Evolutionary conservation across 2,329 filamentous ascomycete genomes (phyloP).

Genomic region (Aulographum hederae): DNA sequence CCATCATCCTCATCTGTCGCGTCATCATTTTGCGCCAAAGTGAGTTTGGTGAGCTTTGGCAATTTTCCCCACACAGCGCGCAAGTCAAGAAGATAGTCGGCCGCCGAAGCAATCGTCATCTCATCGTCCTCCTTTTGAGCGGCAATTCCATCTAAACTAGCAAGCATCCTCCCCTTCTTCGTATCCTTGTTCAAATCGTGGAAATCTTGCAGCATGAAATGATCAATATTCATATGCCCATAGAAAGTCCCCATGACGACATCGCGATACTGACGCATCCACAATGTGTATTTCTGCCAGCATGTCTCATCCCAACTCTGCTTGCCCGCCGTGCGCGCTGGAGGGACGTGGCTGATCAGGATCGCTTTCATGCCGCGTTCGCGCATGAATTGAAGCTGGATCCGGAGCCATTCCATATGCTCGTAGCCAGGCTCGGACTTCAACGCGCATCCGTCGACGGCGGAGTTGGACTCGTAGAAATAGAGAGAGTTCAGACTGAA

Average conservation of each 20-base stretch:
- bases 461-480: slow-evolving; percentile 84
- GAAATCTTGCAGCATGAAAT: slow-evolving; percentile 84
- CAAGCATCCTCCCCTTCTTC: slow-evolving; percentile 21
- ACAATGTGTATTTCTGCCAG: slow-evolving; percentile 93
- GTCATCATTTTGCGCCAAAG: slow-evolving; percentile 2
- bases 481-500: slow-evolving; percentile 85
- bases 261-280: slow-evolving; percentile 80
- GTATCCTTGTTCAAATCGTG: slow-evolving; percentile 49
- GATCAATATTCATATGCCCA: slow-evolving; percentile 97
- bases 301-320: slow-evolving; percentile 89
- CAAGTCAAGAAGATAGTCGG: slow-evolving; percentile 64
- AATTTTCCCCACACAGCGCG: slow-evolving; percentile 61
- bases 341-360: slow-evolving; percentile 83
- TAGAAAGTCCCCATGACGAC: slow-evolving; percentile 65
- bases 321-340: slow-evolving; percentile 71
- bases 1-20: slow-evolving; percentile 9
- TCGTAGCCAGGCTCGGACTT: slow-evolving; percentile 75
- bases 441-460: slow-evolving; percentile 72
- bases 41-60: slow-evolving; percentile 32
- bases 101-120: slow-evolving; percentile 47
- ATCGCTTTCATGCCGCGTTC: slow-evolving; percentile 84
- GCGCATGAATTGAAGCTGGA: slow-evolving; percentile 72
- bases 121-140: slow-evolving; percentile 22
- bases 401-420: slow-evolving; percentile 88
- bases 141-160: slow-evolving; percentile 28